A percentile compares a stretch with the other conserved stretches of the same genome.
phyloP scores from a whole-genome alignment of 2,329 filamentous ascomycete species.

The Fusarium sp. region DNA sequence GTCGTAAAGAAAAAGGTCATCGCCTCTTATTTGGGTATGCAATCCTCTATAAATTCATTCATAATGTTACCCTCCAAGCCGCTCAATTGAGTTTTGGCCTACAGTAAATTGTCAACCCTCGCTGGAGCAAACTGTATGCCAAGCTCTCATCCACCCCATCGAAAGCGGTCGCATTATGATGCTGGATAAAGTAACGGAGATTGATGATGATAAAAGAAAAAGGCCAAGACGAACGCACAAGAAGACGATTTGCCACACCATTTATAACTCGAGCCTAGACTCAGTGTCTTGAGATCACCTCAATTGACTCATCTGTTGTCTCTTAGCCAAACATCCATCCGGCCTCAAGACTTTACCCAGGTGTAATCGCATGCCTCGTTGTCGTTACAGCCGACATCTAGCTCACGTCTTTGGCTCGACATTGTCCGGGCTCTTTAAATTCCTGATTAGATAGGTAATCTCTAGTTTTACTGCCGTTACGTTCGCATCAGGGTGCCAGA shows the following conservation, averaged over 20 bases:
- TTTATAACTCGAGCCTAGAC: not conserved
- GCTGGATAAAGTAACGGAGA: not conserved
- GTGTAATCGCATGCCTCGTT: not conserved
- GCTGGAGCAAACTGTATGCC: not conserved
- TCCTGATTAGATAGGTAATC: not conserved
- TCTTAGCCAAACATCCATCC: not conserved
- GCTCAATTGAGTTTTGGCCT: not conserved
- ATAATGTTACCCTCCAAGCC: not conserved
- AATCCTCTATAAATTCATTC: not conserved
- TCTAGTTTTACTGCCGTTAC: not conserved
- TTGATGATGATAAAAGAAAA: not conserved
- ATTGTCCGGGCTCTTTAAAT: not conserved
- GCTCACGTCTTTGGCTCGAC: not conserved
- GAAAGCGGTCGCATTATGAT: not conserved
- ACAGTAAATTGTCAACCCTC: not conserved
- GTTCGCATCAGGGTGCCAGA: accelerated
- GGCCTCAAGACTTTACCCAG: not conserved
- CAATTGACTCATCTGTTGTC: not conserved
- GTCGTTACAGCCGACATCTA: not conserved
- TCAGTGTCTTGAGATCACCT: not conserved
- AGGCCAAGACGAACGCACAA: not conserved
- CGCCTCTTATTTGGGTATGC: not conserved
- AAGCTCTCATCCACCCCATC: not conserved
- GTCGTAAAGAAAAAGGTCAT: not conserved
- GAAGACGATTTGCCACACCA: not conserved